Base-by-base conservation (phyloP, 2,329 filamentous ascomycete species). In the Cladosporium sp. region DNA sequence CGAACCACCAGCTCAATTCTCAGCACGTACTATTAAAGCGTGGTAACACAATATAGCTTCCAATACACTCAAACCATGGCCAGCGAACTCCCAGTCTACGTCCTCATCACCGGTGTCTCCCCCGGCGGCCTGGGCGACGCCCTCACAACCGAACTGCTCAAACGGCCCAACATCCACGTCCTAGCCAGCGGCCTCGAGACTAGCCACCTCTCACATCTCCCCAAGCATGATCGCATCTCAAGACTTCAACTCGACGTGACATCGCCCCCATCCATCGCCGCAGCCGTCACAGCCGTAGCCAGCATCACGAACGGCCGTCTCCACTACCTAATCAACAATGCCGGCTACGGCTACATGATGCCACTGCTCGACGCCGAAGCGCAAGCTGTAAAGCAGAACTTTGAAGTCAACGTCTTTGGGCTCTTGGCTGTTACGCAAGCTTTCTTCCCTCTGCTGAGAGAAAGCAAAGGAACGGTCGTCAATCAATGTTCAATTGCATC, bases 391-490 rank as follows among this genome's bases (percentile, higher is more conserved):
- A 83, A 80, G 79, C 70, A 69, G 25, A 78, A 79, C 32, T 83
- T 79, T 72, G 81, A 84, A 43, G 79, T 85, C 63, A 86, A 86
- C 65, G 71, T 86, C 30, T 82, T 79, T 57, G 84, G 84, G 0
- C 73, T 71, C 0, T 67, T 76, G 53, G 65, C 72, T 10, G 66
- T 76, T 1, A 74, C 72, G 3, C 74, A 75, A 53, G 73, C 79
- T 1, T 85, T 87, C 67, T 73, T 87, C n/a, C 82, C 83, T 0
- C 62, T 83, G 32, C 66, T 86, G 1, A 76, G 77, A 58, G 73
- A 79, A 3, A 67, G 70, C 13, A 73, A 73, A 21, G 76, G 73
- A 0, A 69, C 74, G 25, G 69, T 82, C 51, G 75, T 79, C 7
- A 81, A 81, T 69, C 72, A 79, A 51, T 76, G 75, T 6, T 79